Percentiles rank a stretch among this genome's conserved stretches.
These are phyloP conservation scores for Fragilaria radians DNA, from an alignment of 108 stramenopile species.

Conservation along the genomic window DNA sequence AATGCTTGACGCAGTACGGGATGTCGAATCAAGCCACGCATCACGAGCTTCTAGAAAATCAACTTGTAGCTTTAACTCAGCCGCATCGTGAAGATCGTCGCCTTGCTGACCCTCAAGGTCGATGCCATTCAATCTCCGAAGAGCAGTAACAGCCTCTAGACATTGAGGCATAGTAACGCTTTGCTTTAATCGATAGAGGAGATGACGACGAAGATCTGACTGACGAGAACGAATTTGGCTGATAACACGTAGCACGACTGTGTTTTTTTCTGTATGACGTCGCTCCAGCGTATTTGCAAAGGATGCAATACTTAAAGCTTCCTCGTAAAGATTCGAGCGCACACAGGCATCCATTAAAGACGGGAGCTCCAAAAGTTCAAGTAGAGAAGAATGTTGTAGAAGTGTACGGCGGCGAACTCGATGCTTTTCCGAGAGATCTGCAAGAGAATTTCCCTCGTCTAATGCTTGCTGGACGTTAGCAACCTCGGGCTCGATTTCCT, in stretches of 20 bases:
- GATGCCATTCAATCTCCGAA: conserved; percentile 74
- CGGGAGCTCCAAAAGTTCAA: conserved; percentile 78
- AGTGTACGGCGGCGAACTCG: conserved; percentile 72
- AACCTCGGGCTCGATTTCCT: conserved; percentile 32
- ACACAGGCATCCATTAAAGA: conserved; percentile 88
- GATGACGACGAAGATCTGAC: conserved; percentile 63
- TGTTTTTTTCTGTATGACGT: conserved; percentile 52
- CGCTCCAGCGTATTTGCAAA: conserved; percentile 85
- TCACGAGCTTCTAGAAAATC: conserved; percentile 83
- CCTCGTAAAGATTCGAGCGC: conserved; percentile 75
- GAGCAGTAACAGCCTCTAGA: conserved; percentile 76
- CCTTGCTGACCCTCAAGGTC: conserved; percentile 56
- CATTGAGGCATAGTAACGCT: conserved; percentile 88
- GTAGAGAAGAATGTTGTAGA: conserved; percentile 73
- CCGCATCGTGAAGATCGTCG: conserved; percentile 64
- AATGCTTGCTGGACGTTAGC: conserved; percentile 43
- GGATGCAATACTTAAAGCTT: conserved; percentile 73
- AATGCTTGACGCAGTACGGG: conserved; percentile 21
- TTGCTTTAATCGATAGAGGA: conserved; percentile 58
- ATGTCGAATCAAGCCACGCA: conserved; percentile 64
- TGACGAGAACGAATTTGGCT: conserved; percentile 73
- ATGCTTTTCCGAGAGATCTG: conserved; percentile 71
- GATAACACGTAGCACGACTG: conserved; percentile 65
- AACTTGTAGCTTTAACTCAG: conserved; percentile 76
- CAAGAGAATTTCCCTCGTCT: conserved; percentile 55